Percentiles rank a stretch among this genome's conserved stretches.
Evolutionary conservation across 345 rosid genomes (phyloP).

Genomic region (Conringia planisiliqua): DNA sequence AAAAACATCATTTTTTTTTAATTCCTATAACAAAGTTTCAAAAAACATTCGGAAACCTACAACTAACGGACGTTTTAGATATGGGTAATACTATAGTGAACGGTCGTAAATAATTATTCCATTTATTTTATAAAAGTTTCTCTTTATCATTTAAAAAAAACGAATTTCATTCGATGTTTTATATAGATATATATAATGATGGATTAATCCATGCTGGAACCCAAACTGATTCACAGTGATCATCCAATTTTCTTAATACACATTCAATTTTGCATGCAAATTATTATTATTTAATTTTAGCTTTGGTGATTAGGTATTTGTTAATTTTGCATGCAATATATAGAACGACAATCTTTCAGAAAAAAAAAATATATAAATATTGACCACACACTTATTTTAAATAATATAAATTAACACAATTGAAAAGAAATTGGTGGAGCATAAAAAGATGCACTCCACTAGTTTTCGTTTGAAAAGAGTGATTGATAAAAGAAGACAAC

Average conservation of each 20-base stretch:
- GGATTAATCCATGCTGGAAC: neutral
- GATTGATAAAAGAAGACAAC: neutral
- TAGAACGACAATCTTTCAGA: neutral
- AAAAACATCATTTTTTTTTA: neutral
- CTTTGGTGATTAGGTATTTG: too few relatives aligned
- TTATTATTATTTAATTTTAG: neutral
- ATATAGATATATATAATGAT: neutral
- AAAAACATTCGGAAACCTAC: neutral
- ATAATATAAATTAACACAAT: neutral
- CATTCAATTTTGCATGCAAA: neutral
- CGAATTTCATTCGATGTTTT: neutral
- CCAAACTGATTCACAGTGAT: neutral
- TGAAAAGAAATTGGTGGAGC: neutral
- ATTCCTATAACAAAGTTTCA: neutral
- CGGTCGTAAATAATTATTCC: neutral
- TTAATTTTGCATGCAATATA: neutral
- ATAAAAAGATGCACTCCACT: constrained; percentile 18
- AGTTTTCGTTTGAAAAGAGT: neutral
- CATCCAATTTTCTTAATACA: neutral
- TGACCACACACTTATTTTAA: neutral
- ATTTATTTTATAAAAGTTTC: neutral
- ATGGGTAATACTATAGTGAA: neutral
- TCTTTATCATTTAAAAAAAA: neutral
- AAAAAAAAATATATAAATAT: neutral
- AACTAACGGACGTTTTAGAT: too few relatives aligned